Evolutionary conservation across 2,329 filamentous ascomycete genomes (phyloP).

Genomic region (Ilyonectria mors-panacis): DNA sequence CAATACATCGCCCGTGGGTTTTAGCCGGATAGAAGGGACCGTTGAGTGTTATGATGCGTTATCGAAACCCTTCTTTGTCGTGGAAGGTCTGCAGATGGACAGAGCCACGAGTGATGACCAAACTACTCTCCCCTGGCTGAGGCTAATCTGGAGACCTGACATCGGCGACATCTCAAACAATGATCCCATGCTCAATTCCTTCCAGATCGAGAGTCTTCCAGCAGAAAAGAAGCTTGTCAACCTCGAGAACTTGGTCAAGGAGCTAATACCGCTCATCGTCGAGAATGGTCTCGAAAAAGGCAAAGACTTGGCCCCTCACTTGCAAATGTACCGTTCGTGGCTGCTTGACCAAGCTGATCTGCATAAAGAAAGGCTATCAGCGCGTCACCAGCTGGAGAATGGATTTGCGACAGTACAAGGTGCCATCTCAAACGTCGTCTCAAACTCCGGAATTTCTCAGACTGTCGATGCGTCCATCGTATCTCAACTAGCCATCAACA

Average conservation of each 20-base stretch:
- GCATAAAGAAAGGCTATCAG: conserved; percentile 24
- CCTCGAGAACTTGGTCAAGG: conserved; percentile 42
- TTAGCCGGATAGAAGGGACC: conserved; percentile 37
- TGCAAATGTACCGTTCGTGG: conserved; percentile 37
- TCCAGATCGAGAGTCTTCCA: conserved; percentile 44
- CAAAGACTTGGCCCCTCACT: conserved; percentile 31
- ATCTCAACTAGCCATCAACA: conserved; percentile 42
- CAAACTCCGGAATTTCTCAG: conserved; percentile 35
- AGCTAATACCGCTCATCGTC: conserved; percentile 39
- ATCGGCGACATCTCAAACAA: conserved; percentile 43
- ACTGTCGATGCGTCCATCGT: conserved; percentile 44
- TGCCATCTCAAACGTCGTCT: conserved; percentile 35
- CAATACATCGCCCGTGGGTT: conserved; percentile 40
- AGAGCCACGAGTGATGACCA: conserved; percentile 40
- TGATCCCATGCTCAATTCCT: conserved; percentile 37
- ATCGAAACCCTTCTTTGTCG: conserved; percentile 40
- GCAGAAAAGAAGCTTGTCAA: conserved; percentile 43
- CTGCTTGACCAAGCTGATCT: conserved; percentile 39
- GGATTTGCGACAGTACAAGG: conserved; percentile 17
- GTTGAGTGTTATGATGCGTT: conserved; percentile 39
- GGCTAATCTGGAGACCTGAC: conserved; percentile 41
- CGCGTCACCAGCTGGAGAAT: conserved; percentile 29
- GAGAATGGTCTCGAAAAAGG: conserved; percentile 37
- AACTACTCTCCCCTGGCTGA: conserved; percentile 41
- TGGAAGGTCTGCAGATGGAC: conserved; percentile 43